A percentile compares a stretch with the other conserved stretches of the same genome.
phyloP scores from a whole-genome alignment of 345 rosid species.

The Hibiscus trionum region DNA sequence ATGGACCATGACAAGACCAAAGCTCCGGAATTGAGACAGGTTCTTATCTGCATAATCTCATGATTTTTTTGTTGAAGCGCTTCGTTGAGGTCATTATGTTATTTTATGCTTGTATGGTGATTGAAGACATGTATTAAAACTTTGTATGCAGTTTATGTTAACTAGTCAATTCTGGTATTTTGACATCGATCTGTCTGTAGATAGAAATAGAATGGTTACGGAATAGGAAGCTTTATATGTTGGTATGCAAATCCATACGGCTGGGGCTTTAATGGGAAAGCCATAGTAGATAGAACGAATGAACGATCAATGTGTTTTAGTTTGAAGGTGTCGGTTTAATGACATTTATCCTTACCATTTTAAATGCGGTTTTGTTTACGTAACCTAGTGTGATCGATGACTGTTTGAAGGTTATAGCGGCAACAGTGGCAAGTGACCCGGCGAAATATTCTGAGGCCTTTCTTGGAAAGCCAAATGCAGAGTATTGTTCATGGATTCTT shows the following conservation, averaged over 20 bases:
- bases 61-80: not conserved
- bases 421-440: constrained; percentile 73
- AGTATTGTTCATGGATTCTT: constrained; percentile 88
- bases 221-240: not conserved
- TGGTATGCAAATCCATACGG: not conserved
- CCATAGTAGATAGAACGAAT: not conserved
- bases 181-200: not conserved
- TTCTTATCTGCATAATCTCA: constrained; percentile 16
- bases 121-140: not conserved
- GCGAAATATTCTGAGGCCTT: constrained; percentile 72
- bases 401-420: constrained; percentile 72
- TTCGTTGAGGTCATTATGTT: not conserved
- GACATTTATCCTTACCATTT: not conserved
- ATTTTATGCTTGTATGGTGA: not conserved
- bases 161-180: not conserved
- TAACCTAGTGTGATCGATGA: not conserved
- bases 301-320: not conserved
- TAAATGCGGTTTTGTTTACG: constrained; percentile 6
- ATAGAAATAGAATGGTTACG: not conserved
- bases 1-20: constrained; percentile 78
- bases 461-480: constrained; percentile 71
- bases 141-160: not conserved
- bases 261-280: not conserved
- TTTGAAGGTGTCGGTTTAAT: not conserved
- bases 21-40: constrained; percentile 54